Evolutionary conservation across 2,329 filamentous ascomycete genomes (phyloP).

Genomic region (Fusarium bulbicola): DNA sequence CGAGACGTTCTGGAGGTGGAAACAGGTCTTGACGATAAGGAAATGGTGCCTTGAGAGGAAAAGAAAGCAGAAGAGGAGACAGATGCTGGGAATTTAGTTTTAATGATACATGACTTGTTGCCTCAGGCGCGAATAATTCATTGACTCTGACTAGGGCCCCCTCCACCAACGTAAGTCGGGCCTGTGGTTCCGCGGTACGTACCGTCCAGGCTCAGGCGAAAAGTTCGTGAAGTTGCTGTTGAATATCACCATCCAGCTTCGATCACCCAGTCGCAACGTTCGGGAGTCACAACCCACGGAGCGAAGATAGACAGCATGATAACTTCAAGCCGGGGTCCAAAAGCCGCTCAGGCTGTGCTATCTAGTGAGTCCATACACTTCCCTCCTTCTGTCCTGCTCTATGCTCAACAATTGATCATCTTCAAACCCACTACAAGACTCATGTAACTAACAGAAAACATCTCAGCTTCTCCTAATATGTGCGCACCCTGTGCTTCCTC

Average conservation of each 20-base stretch:
- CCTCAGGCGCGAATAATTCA: conserved; percentile 40
- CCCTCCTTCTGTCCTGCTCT: not conserved
- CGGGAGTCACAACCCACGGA: conserved; percentile 19
- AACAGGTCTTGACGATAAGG: conserved; percentile 94
- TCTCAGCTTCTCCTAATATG: conserved; percentile 45
- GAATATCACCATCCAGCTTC: conserved; percentile 35
- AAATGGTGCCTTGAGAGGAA: conserved; percentile 74
- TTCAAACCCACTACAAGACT: not conserved
- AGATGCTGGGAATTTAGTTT: conserved; percentile 14
- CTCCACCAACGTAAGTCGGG: not conserved
- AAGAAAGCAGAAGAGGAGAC: conserved; percentile 40
- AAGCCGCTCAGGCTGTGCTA: conserved; percentile 58
- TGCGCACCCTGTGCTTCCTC: conserved; percentile 52
- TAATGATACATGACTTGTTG: conserved; percentile 18
- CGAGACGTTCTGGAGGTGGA: conserved; percentile 77
- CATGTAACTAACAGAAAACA: conserved; percentile 16
- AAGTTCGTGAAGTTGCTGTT: conserved; percentile 41
- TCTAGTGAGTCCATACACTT: conserved; percentile 54
- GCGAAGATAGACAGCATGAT: conserved; percentile 51
- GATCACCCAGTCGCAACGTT: conserved; percentile 20
- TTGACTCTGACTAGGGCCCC: not conserved
- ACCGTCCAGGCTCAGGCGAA: conserved; percentile 33
- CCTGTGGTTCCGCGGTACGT: conserved; percentile 33
- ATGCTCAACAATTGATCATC: not conserved
- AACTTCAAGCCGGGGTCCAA: conserved; percentile 65